Evolutionary conservation across 495 filamentous ascomycete genomes (phyloP), one percentile per base, ranked within the genome.

Genomic region (Aeminium ludgeri): DNA sequence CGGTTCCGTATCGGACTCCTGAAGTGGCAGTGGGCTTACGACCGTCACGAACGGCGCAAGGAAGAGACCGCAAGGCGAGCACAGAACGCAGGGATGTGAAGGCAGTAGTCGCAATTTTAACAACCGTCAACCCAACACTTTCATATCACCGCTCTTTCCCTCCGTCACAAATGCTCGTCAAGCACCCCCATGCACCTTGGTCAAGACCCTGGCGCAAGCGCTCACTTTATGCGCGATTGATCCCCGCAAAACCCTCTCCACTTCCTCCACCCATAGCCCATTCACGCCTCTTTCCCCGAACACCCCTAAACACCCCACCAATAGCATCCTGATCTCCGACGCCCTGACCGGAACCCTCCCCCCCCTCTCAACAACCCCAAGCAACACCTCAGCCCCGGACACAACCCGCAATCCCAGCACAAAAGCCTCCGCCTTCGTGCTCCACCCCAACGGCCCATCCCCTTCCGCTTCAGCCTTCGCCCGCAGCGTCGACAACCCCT

Each of bases 401-500:
- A 75, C 45, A 16, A 86, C 48, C 10, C 76, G 62, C 34, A 77
- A 65, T 18, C 73, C 78, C 29, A 85, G 58, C 0, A 72, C 66
- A 53, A 83, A 89, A 1, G 75, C 68, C 44, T 81, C 73, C 11
- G 80, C 69, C 48, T 79, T 80, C 3, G 76, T 72, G 2, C 69
- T 70, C 80, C 78, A 84, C 20, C 82, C 81, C 16, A 86, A 50
- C 17, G 76, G 64, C 2, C 80, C 78, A 59, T 85, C 80, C 10
- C 20, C 46, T 8, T 59, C 50, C 6, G 49, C 42, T 2, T 53
- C 52, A 28, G 55, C 49, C 6, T 64, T 58, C n/a, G 53, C 45
- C 7, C 56, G 55, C 6, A 87, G 37, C 23, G 58, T 55, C 2
- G 41, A 32, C 15, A 86, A 48, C 1, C 76, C 82, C 2, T 68